Conservation (phyloP, 805 yeast species). For the Wickerhamomyces pijperi region DNA sequence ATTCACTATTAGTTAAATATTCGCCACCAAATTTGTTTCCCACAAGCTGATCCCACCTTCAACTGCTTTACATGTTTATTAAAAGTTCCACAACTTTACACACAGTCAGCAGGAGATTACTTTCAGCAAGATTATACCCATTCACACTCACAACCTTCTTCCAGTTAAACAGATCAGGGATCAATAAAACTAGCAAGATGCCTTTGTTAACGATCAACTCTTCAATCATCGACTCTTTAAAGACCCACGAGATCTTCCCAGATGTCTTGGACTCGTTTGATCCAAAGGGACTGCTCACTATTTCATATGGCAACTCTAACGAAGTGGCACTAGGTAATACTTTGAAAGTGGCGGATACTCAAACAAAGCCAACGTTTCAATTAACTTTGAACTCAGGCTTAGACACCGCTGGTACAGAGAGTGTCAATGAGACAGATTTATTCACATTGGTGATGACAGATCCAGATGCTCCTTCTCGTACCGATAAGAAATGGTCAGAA, state of each 20-base stretch:
- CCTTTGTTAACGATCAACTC: slow-evolving; percentile 17
- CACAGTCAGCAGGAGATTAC: too few species aligned
- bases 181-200: neutral
- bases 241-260: slow-evolving; percentile 30
- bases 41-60: too few species aligned
- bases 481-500: slow-evolving; percentile 83
- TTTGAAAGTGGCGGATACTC: slow-evolving; percentile 54
- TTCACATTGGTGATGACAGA: slow-evolving; percentile 78
- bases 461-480: slow-evolving; percentile 86
- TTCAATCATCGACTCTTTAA: slow-evolving; percentile 25
- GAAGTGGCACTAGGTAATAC: slow-evolving; percentile 78
- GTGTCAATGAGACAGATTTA: slow-evolving; percentile 28
- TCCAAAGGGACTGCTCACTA: slow-evolving; percentile 36
- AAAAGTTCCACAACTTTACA: too few species aligned
- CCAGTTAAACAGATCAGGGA: neutral
- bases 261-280: slow-evolving; percentile 25
- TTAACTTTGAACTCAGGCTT: slow-evolving; percentile 40
- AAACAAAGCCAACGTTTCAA: slow-evolving; percentile 52
- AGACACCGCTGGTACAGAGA: slow-evolving; percentile 4
- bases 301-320: slow-evolving; percentile 43
- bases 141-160: too few species aligned
- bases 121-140: too few species aligned
- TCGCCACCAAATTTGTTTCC: too few species aligned
- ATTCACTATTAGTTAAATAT: too few species aligned
- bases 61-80: too few species aligned